These are phyloP conservation scores for Vanderwaltozyma yarrowii DNA, from an alignment of 805 yeast species.

Conservation along the genomic window DNA sequence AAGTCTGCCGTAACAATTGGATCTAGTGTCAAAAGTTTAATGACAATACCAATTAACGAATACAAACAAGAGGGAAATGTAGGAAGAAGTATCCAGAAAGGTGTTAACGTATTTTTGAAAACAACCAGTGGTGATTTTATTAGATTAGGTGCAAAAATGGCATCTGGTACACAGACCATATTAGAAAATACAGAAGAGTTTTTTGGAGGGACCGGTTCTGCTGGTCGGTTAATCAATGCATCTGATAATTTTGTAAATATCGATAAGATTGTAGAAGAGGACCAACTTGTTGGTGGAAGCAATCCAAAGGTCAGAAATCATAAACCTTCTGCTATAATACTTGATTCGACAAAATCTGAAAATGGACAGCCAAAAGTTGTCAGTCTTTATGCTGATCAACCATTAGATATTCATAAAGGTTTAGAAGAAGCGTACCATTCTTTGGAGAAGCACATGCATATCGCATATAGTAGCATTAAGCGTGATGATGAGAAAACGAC, in stretches of 20 bases:
- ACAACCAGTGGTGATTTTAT: conserved; percentile 73
- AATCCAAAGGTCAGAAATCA: conserved; percentile 26
- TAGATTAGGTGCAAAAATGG: conserved; percentile 72
- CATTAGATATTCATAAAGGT: conserved; percentile 61
- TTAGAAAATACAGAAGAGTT: conserved; percentile 72
- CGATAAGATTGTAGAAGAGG: conserved; percentile 24
- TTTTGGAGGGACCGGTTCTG: conserved; percentile 63
- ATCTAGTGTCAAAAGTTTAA: conserved; percentile 62
- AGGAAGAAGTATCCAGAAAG: conserved; percentile 61
- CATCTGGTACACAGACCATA: conserved; percentile 78
- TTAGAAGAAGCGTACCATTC: conserved; percentile 64
- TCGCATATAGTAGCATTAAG: conserved; percentile 55
- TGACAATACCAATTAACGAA: conserved; percentile 65
- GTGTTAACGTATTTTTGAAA: conserved; percentile 61
- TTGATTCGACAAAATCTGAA: conserved; percentile 14
- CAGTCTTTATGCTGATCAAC: conserved; percentile 81
- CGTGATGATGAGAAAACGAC: conserved; percentile 43
- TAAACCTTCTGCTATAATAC: conserved; percentile 19
- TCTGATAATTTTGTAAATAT: conserved; percentile 9
- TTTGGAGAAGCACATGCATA: conserved; percentile 52
- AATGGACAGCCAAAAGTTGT: conserved; percentile 32
- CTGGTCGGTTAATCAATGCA: conserved; percentile 30
- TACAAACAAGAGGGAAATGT: conserved; percentile 64
- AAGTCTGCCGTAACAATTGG: conserved; percentile 69
- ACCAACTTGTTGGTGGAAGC: conserved; percentile 28